Evolutionary conservation across 148 eudicot species (phyloP), one percentile per base, ranked within the genome.

Genomic region (Chenopodium quinoa): DNA sequence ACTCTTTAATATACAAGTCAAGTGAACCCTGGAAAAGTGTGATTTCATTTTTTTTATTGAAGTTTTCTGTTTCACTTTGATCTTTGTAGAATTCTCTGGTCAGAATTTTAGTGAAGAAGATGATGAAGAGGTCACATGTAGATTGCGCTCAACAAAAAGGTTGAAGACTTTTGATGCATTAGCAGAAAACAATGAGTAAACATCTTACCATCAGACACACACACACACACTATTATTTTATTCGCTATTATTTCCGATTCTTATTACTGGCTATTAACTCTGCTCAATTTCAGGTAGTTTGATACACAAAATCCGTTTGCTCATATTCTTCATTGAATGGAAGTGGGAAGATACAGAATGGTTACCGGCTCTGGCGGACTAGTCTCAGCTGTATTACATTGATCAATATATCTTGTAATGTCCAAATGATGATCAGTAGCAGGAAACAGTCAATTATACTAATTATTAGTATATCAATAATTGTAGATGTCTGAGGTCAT

Each of bases 61-160:
- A 19, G n/a, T 17, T 67, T 44, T 37, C 56, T 58, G 14, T 46
- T 54, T 54, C 11, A 32, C 25, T 11, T 80, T 79, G 29, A 25
- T 75, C 9, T 56, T 77, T 84, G 83, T 90, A 95, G 98, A 93
- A 86, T 88, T 72, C 54, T 89, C 90, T 0, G 98, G 74, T 88
- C 98, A 95, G 83, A 94, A 94, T 85, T 94, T 94, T 32, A 76
- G 75, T n/a, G 93, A 93, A 44, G 91, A 90, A 64, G 87, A 85
- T 76, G 73, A 65, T 79, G 89, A 54, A 12, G 84, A 19, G 78
- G 78, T 34, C 40, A 67, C 77, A 17, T 68, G 82, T 75, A 80
- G 68, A 60, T 17, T 48, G 50, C 75, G 82, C 23, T 79, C 65
- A 37, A 65, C 62, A 3, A 91, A 94, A 80, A 85, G 94, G 80